These are phyloP conservation scores for Phialophora chinensis DNA, from an alignment of 2,329 filamentous ascomycete genomes.

Conservation along the genomic window DNA sequence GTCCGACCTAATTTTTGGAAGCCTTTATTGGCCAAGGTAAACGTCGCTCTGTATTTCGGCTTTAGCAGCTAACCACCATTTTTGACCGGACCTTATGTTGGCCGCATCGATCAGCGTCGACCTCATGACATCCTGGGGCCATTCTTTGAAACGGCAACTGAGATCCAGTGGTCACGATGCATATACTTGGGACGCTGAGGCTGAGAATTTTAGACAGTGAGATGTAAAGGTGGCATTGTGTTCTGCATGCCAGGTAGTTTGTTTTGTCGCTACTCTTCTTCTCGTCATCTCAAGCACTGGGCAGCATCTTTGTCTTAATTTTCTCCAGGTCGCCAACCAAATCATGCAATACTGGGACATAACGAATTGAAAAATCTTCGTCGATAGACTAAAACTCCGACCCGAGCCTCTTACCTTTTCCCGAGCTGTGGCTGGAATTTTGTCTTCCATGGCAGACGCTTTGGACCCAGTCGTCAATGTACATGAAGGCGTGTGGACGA, in stretches of 20 bases:
- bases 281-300: background rate
- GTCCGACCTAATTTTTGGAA: background rate
- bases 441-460: conserved; percentile 19
- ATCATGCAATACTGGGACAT: background rate
- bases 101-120: no score
- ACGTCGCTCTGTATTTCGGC: no score
- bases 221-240: background rate
- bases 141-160: background rate
- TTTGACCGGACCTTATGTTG: no score
- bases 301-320: background rate
- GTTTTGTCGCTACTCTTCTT: background rate
- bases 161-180: background rate
- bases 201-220: background rate
- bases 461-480: conserved; percentile 15
- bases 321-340: background rate
- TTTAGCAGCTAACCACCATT: no score
- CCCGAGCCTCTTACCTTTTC: background rate
- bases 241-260: background rate
- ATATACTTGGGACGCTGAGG: background rate
- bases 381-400: no score
- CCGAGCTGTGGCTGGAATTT: background rate
- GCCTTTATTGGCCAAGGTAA: no score
- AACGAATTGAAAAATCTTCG: no score
- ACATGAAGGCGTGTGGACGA: conserved; percentile 33
- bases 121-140: no score